Base-by-base conservation (phyloP, 139 green algal genomes). In the Chlamydomonas schloesseri region DNA sequence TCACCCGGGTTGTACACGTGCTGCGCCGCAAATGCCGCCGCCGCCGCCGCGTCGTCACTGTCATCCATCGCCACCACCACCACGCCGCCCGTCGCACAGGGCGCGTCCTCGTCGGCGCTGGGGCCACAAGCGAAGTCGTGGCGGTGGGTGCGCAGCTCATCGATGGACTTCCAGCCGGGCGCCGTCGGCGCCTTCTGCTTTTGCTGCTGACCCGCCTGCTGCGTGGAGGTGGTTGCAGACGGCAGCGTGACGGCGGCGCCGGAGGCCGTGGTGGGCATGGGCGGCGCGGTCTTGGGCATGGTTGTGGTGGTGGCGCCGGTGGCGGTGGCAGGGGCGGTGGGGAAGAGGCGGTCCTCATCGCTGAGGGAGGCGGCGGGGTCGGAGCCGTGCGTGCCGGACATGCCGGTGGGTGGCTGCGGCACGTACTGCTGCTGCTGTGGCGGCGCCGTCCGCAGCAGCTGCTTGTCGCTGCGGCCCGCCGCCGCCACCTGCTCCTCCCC, bases 21-120 rank as follows among this genome's bases (percentile, higher is more conserved):
- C 13, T 28, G 1, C 3, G 69, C 81, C 34, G 71, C 81, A 34
- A 55, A 87, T 53, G 79, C 69, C 53, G 71, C 53, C 33, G 81
- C 81, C 33, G 36, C 62, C 69, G 68, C 69, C 17, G 81, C n/a
- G 70, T 87, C 31, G 29, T 87, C 81, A 1, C 69, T 87, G 70
- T 87, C 69, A 55, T 87, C 81, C 26, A 87, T 2, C 11, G 81
- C 81, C 34, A 87, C 81, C 50, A 87, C 24, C 20, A 87, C 76
- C 47, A 46, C 65, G 37, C 78, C 78, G 18, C 62, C 78, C 64
- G 23, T 23, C 29, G 78, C 71, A 33, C 23, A 72, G 55, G 75
- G 75, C 75, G 72, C 58, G 50, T 26, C 42, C 75, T 82, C 58
- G 50, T 26, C 42, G 42, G 42, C 8, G 8, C 6, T 8, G 42